Conservation (phyloP, 1,139 yeast genomes). For the Lodderomyces theae region DNA sequence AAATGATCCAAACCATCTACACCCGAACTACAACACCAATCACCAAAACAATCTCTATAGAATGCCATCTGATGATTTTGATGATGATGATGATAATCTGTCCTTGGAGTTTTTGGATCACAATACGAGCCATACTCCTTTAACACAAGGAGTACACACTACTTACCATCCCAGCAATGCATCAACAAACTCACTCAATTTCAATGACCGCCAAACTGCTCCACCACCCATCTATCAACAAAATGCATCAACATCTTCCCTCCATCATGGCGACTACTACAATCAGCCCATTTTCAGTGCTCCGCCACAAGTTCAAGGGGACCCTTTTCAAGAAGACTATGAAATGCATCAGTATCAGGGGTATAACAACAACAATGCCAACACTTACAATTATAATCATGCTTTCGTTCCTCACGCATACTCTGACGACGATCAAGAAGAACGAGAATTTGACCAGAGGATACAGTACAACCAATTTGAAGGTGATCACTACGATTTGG, state of each 20-base stretch:
- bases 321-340: slow-evolving; percentile 21
- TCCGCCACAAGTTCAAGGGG: slow-evolving; percentile 14
- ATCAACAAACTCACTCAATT: slow-evolving; percentile 26
- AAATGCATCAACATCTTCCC: slow-evolving; percentile 12
- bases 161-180: slow-evolving; percentile 13
- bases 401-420: slow-evolving; percentile 50
- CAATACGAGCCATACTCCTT: slow-evolving; percentile 9
- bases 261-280: slow-evolving; percentile 18
- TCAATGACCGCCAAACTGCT: slow-evolving; percentile 37
- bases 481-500: slow-evolving; percentile 46
- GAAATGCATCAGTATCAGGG: slow-evolving; percentile 29
- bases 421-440: slow-evolving; percentile 44
- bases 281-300: slow-evolving; percentile 24
- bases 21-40: slow-evolving; percentile 2
- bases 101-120: slow-evolving; percentile 10
- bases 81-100: slow-evolving; percentile 11
- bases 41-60: slow-evolving; percentile 7
- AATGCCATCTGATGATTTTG: slow-evolving; percentile 9
- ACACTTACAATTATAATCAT: slow-evolving; percentile 25
- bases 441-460: slow-evolving; percentile 38
- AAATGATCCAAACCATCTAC: slow-evolving; percentile 9
- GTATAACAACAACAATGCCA: slow-evolving; percentile 17
- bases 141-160: slow-evolving; percentile 18
- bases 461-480: slow-evolving; percentile 41
- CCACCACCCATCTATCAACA: slow-evolving; percentile 29